A percentile compares a stretch with the other conserved stretches of the same genome.
These are phyloP conservation scores for Apophysomyces ossiformis DNA, from an alignment of 371 early-diverging fungal genomes.

Conservation along the genomic window DNA sequence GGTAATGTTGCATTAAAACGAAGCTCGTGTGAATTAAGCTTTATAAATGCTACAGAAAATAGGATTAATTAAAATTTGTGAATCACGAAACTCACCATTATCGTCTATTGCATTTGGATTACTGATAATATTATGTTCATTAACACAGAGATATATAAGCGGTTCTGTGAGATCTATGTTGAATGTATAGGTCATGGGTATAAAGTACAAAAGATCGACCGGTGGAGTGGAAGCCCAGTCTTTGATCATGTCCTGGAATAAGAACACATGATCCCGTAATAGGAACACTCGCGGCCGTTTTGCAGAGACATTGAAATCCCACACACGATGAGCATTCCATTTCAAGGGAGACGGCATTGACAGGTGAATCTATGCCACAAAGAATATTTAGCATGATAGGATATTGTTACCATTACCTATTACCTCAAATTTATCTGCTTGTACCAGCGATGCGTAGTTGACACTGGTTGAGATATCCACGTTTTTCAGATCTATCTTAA, in stretches of 20 bases:
- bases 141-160: conserved; percentile 70
- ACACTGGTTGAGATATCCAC: conserved; percentile 68
- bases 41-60: conserved; percentile 60
- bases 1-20: conserved; percentile 57
- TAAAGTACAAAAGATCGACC: conserved; percentile 66
- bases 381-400: neutral
- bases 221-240: conserved; percentile 74
- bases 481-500: conserved; percentile 59
- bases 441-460: conserved; percentile 70
- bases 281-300: conserved; percentile 58
- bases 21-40: conserved; percentile 51
- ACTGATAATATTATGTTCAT: conserved; percentile 84
- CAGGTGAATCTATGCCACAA: conserved; percentile 51
- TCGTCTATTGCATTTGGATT: conserved; percentile 75
- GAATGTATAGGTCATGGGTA: conserved; percentile 72
- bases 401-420: neutral
- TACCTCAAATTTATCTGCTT: conserved; percentile 59
- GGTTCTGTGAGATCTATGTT: conserved; percentile 59
- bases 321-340: conserved; percentile 80
- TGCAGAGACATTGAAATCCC: conserved; percentile 62
- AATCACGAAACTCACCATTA: conserved; percentile 62
- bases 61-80: neutral
- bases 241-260: conserved; percentile 75
- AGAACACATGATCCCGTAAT: conserved; percentile 83
- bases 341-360: conserved; percentile 68